Base-by-base conservation (phyloP, 768 basidiomycete genomes). In the Russula compacta region DNA sequence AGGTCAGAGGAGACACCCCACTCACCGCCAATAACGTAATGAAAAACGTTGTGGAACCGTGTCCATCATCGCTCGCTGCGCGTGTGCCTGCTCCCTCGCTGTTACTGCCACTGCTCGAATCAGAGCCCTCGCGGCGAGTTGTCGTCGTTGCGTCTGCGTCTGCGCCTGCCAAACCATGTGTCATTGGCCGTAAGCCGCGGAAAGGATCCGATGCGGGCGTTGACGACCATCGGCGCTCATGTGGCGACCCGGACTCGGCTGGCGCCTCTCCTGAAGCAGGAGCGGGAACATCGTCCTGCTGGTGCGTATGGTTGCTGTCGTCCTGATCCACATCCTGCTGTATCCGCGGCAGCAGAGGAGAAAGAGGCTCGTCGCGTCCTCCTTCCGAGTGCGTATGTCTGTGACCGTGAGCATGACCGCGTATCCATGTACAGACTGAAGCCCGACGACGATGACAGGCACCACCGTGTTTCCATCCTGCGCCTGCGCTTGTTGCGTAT, bases 1-100 rank as follows among this genome's bases (percentile, higher is more conserved):
- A n/a, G n/a, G n/a, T n/a, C n/a, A n/a, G n/a, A n/a, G n/a, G n/a
- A n/a, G n/a, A n/a, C n/a, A n/a, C n/a, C n/a, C n/a, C n/a, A 72
- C 79, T 53, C 63, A 83, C 87, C 88, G 53, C 89, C 89, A 70
- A 92, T 89, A 62, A 95, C 92, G 73, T 92, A 94, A 95, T 92
- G 72, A 93, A 77, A 73, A 93, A 93, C 17, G 90, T 93, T 65
- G 90, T 74, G 48, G 84, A 83, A 17, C 73, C 74, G 14, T 42
- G 65, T 60, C 53, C 64, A 32, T 61, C 64, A 47, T 47, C 64
- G 44, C 46, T 35, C 56, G 39, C 17, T 56, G 39, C 17, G 51
- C 56, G 68, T 55, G 42, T 48, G 7, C 21, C 21, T 1, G 42
- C 35, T 8, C 42, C 35, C 3, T 57, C 55, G 12, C 14, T n/a